Evolutionary conservation across 768 basidiomycete genomes (phyloP).

Genomic region (Pholiota microspora): DNA sequence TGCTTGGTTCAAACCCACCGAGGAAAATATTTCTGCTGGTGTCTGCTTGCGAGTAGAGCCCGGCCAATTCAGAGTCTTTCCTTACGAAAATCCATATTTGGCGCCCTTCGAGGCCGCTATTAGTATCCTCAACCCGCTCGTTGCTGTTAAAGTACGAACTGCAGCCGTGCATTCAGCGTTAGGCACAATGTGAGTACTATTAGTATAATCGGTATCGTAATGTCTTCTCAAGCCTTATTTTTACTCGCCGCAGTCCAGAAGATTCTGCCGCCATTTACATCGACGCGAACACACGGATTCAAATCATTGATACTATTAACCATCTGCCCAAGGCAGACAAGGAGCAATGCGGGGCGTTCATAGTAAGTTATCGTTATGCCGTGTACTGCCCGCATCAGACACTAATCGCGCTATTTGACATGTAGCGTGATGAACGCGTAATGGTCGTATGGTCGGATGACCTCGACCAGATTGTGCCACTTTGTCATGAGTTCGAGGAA

Average conservation of each 20-base stretch:
- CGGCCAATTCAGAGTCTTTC: constrained; percentile 76
- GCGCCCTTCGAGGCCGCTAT: constrained; percentile 83
- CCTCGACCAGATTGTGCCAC: constrained; percentile 74
- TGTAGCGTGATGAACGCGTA: constrained; percentile 78
- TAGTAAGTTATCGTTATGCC: constrained; percentile 43
- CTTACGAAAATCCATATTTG: constrained; percentile 80
- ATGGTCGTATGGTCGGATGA: constrained; percentile 85
- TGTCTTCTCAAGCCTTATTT: constrained; percentile 2
- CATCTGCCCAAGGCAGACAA: constrained; percentile 78
- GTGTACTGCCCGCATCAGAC: neutral
- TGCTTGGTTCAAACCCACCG: constrained; percentile 84
- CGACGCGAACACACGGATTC: constrained; percentile 81
- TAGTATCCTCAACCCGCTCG: constrained; percentile 72
- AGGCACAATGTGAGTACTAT: constrained; percentile 54
- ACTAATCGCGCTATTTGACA: constrained; percentile 9
- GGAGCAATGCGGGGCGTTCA: constrained; percentile 88
- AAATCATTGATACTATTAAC: constrained; percentile 71
- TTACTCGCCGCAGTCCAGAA: constrained; percentile 43
- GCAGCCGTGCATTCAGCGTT: constrained; percentile 82
- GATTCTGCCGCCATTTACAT: constrained; percentile 65
- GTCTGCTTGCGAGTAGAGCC: constrained; percentile 72
- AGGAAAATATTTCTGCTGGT: constrained; percentile 78
- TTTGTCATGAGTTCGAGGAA: constrained; percentile 71
- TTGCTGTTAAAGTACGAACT: constrained; percentile 78
- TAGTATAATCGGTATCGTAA: neutral